phyloP scores from a whole-genome alignment of 163 green algal species.

The Scenedesmus sp. region DNA sequence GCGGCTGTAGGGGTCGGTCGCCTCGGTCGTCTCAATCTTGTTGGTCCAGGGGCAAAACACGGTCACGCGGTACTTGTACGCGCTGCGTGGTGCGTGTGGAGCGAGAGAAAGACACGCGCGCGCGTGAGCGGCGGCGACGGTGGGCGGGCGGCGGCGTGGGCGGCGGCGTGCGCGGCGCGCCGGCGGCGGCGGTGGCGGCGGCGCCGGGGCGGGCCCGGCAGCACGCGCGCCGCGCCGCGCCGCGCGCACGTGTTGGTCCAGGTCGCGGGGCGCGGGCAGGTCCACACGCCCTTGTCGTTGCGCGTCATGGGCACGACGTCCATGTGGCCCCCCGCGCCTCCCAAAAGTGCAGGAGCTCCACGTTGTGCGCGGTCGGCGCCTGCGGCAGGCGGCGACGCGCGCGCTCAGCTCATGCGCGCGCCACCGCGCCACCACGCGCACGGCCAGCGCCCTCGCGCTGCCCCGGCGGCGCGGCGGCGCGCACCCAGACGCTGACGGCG shows the following conservation, averaged over 20 bases:
- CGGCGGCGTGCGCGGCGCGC: no score
- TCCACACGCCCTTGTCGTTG: conserved; percentile 67
- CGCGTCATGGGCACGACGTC: conserved; percentile 46
- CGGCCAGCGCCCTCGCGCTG: no score
- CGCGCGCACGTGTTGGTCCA: conserved; percentile 79
- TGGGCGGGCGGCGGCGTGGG: no score
- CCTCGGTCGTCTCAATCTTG: conserved; percentile 62
- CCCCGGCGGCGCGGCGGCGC: no score
- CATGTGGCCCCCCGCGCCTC: conserved; percentile 46
- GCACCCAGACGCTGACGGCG: conserved; percentile 28
- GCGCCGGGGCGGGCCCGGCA: no score
- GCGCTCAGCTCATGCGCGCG: no score
- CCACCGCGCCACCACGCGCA: neutral
- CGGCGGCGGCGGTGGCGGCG: no score
- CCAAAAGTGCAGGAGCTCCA: conserved; percentile 76
- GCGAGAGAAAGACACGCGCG: no score
- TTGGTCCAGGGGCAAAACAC: conserved; percentile 78
- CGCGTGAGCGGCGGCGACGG: no score
- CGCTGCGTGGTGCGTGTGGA: no score
- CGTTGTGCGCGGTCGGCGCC: conserved; percentile 81
- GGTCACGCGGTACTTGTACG: conserved; percentile 72
- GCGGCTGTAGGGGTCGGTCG: conserved; percentile 86
- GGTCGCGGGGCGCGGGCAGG: conserved; percentile 49
- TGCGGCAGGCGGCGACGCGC: conserved; percentile 42
- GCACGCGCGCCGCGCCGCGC: conserved; percentile 25